A percentile compares a stretch with the other conserved stretches of the same genome.
Conservation (phyloP, 2,329 filamentous ascomycete species). For the Fusarium nygamai region DNA sequence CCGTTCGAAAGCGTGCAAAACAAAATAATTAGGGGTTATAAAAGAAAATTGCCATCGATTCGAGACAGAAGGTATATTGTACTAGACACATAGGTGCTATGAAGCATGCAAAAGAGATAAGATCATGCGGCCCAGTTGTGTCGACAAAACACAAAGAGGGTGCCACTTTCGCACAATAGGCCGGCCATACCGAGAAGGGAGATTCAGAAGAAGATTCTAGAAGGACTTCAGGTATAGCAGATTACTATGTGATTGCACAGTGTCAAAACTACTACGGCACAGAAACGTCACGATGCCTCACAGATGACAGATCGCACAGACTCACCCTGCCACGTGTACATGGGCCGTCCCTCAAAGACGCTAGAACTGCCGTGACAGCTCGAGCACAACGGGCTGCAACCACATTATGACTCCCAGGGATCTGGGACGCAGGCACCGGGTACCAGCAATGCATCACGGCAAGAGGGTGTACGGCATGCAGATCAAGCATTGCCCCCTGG, state of each 20-base stretch:
- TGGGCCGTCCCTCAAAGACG: background rate
- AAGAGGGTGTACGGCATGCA: background rate
- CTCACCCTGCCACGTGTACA: background rate
- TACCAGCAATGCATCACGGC: background rate
- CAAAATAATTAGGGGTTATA: no score
- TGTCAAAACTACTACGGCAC: background rate
- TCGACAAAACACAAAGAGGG: background rate
- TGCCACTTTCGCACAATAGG: background rate
- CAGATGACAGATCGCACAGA: background rate
- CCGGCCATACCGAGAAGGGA: no score
- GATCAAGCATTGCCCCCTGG: background rate
- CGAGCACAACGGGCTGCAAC: background rate
- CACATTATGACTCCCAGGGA: rapidly evolving
- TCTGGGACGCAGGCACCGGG: no score
- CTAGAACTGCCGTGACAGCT: background rate
- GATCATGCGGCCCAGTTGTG: rapidly evolving
- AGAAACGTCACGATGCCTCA: background rate
- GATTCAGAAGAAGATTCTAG: rapidly evolving
- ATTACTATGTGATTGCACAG: rapidly evolving
- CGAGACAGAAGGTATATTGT: no score
- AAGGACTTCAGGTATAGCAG: rapidly evolving
- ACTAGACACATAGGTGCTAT: no score
- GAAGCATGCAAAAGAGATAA: no score
- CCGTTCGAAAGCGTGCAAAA: no score
- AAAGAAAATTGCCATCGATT: no score